A percentile compares a stretch with the other conserved stretches of the same genome.
phyloP scores from a whole-genome alignment of 2,329 filamentous ascomycete genomes.

The Fusarium poae region DNA sequence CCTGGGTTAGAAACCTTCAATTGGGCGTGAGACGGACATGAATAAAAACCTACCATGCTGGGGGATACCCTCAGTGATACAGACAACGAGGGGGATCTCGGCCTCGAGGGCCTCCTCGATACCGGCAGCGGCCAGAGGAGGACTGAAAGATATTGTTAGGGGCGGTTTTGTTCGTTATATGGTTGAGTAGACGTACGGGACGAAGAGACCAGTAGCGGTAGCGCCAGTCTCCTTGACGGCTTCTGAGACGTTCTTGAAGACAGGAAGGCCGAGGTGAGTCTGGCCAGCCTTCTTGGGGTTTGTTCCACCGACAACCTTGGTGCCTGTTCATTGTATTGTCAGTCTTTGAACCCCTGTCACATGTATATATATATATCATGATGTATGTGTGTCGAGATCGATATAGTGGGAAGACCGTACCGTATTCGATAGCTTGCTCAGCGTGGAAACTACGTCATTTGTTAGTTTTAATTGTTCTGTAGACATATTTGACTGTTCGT shows the following conservation, averaged over 20 bases:
- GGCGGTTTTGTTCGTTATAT: slow-evolving; percentile 15
- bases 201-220: slow-evolving; percentile 93
- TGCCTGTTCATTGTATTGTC: slow-evolving; percentile 69
- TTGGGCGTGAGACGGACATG: slow-evolving; percentile 10
- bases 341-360: slow-evolving; percentile 47
- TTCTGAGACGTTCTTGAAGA: slow-evolving; percentile 90
- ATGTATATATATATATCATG: slow-evolving; percentile 49
- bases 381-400: slow-evolving; percentile 39
- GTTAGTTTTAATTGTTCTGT: slow-evolving; percentile 24
- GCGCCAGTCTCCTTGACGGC: slow-evolving; percentile 92
- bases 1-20: slow-evolving; percentile 29
- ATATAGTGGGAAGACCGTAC: slow-evolving; percentile 64
- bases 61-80: slow-evolving; percentile 97
- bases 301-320: slow-evolving; percentile 96
- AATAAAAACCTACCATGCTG: slow-evolving; percentile 80
- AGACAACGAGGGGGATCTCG: slow-evolving; percentile 94
- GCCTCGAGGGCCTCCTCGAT: slow-evolving; percentile 97
- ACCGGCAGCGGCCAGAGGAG: slow-evolving; percentile 89
- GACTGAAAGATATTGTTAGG: slow-evolving; percentile 65
- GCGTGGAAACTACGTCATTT: slow-evolving; percentile 84
- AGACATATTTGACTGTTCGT: background rate
- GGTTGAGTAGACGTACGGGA: slow-evolving; percentile 74
- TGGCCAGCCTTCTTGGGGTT: slow-evolving; percentile 98
- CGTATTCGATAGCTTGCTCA: slow-evolving; percentile 97
- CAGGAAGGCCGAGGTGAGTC: slow-evolving; percentile 89